Percentiles rank a stretch among this genome's conserved stretches.
Evolutionary conservation across 331 rosid species (phyloP).

Genomic region (Quercus lobata): DNA sequence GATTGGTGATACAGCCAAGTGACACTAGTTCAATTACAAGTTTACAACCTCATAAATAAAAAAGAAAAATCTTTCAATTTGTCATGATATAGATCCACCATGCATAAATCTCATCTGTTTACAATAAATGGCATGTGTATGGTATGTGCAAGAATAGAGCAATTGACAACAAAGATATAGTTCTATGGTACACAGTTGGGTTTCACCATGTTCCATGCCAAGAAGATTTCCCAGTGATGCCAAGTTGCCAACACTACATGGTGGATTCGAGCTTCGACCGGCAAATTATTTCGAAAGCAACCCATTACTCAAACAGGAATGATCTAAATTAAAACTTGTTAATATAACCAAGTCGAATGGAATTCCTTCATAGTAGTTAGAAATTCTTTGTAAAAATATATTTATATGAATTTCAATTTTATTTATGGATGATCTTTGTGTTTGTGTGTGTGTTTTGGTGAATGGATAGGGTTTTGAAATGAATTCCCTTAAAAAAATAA

Average conservation of each 20-base stretch:
- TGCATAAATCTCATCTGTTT: too few relatives aligned
- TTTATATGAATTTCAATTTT: not conserved
- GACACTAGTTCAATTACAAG: too few relatives aligned
- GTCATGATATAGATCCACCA: too few relatives aligned
- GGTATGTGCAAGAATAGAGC: constrained; percentile 50
- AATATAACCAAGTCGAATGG: not conserved
- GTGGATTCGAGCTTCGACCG: constrained; percentile 82
- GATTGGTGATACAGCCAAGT: too few relatives aligned
- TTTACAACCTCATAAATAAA: too few relatives aligned
- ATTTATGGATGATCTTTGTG: too few relatives aligned
- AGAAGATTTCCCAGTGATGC: constrained; percentile 83
- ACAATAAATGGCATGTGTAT: not conserved
- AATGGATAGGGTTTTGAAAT: not conserved
- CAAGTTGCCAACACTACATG: constrained; percentile 67
- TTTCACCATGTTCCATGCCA: constrained; percentile 81
- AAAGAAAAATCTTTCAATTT: too few relatives aligned
- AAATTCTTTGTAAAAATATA: not conserved
- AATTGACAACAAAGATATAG: constrained; percentile 79
- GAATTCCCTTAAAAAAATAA: too few relatives aligned
- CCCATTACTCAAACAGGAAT: constrained; percentile 42
- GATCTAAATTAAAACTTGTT: not conserved
- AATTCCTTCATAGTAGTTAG: not conserved
- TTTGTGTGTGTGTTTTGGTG: not conserved
- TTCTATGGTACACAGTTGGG: constrained; percentile 83
- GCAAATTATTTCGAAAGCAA: constrained; percentile 69